Base-by-base conservation (phyloP, 805 yeast genomes). In the Kluyveromyces lactis region DNA sequence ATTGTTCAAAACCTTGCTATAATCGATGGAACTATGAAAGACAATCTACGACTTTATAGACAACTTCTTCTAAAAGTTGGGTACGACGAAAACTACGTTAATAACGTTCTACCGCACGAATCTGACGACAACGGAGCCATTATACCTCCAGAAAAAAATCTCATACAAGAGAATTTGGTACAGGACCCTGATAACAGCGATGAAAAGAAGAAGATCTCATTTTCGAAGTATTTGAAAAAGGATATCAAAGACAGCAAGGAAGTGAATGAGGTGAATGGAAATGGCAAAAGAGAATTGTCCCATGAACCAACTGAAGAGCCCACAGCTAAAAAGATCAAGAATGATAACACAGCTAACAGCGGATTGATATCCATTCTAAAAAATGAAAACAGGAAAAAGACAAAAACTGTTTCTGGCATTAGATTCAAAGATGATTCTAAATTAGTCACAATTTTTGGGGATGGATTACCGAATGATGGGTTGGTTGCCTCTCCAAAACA, bases 201-300 rank as follows among this genome's bases (percentile, higher is more conserved):
- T n/a, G 47, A 50, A 10, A 56, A 56, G 42, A 59, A 59, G 38
- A 58, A 58, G 40, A 56, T 59, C n/a, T 55, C 64, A 17, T 59
- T 59, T 37, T 53, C 61, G 1, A 57, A 51, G 36, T 59, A 59
- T 38, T 33, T 57, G 31, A 59, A 59, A 24, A 59, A 55, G 41
- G 59, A 56, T 17, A 56, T 49, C 18, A 44, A 27, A 26, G 50
- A 44, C 24, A 9, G 24, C 8, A 21, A 21, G 8, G 30, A 27
- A 12, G 12, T 6, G 11, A 6, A 5, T 5, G 30, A 27, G 16
- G 27, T 33, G 6, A 46, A 46, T 34, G 52, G 44, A 2, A 41
- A 34, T 13, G 43, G 39, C 7, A 57, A 55, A 37, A 50, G 58
- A 33, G 27, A 41, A 4, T 12, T 35, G 10, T 17, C 42, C 4